Percentiles rank a stretch among this genome's conserved stretches.
Evolutionary conservation across 2,329 filamentous ascomycete genomes (phyloP).

Genomic region (Zalaria sp.): DNA sequence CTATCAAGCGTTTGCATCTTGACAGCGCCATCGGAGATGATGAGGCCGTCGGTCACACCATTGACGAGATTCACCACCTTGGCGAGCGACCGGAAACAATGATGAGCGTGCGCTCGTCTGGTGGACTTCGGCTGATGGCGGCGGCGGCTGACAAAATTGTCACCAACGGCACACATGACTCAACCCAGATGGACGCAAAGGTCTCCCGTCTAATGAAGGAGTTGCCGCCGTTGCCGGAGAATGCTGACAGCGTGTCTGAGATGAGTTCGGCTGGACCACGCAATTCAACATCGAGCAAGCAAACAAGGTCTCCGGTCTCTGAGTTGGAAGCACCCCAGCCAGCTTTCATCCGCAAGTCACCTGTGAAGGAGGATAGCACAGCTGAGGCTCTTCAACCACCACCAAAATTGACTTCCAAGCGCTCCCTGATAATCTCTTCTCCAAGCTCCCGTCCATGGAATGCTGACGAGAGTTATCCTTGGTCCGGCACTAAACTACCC

Average conservation of each 20-base stretch:
- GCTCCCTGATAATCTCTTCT: conserved; percentile 18
- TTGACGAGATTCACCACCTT: conserved; percentile 19
- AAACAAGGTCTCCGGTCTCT: neutral
- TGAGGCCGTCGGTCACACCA: conserved; percentile 20
- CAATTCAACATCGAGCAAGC: neutral
- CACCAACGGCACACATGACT: conserved; percentile 22
- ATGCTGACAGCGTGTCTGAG: conserved; percentile 4
- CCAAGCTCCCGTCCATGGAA: conserved; percentile 32
- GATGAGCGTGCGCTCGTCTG: conserved; percentile 18
- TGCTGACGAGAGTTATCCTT: conserved; percentile 32
- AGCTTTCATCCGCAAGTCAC: conserved; percentile 14
- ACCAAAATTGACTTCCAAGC: conserved; percentile 8
- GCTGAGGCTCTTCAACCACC: neutral
- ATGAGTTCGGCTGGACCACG: conserved; percentile 3
- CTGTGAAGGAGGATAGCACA: conserved; percentile 4
- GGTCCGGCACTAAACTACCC: conserved; percentile 22
- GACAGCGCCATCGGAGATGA: conserved; percentile 21
- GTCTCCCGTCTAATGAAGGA: conserved; percentile 17
- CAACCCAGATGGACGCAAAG: conserved; percentile 9
- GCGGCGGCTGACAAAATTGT: conserved; percentile 23
- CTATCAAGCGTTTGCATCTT: conserved; percentile 24
- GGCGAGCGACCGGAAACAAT: conserved; percentile 17
- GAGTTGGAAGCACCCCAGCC: conserved; percentile 4
- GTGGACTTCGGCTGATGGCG: conserved; percentile 21
- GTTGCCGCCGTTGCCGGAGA: conserved; percentile 18